Conservation (phyloP, 2,329 filamentous ascomycete species). For the Pseudocercospora cruenta region DNA sequence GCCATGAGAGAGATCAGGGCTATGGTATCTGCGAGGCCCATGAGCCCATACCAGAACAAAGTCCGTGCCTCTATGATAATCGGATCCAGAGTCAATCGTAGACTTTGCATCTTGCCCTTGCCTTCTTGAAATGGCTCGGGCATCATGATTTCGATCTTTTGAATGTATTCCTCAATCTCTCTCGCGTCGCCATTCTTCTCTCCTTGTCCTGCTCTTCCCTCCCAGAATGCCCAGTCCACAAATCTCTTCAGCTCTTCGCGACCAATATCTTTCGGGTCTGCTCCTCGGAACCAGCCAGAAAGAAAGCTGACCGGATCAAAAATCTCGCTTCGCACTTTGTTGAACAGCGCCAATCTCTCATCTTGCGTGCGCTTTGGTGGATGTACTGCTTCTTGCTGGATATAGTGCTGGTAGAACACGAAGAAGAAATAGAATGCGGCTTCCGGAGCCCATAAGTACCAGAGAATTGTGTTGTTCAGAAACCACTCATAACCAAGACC, state of each 20-base stretch:
- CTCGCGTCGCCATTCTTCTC: slow-evolving; percentile 49
- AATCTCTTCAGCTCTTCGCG: slow-evolving; percentile 72
- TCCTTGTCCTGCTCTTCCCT: slow-evolving; percentile 64
- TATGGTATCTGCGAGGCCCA: slow-evolving; percentile 57
- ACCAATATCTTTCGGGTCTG: slow-evolving; percentile 59
- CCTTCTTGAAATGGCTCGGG: slow-evolving; percentile 58
- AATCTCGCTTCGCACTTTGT: slow-evolving; percentile 59
- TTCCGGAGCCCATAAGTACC: slow-evolving; percentile 56
- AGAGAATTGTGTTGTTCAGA: slow-evolving; percentile 36
- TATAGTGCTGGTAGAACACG: slow-evolving; percentile 54
- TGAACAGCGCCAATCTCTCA: slow-evolving; percentile 60
- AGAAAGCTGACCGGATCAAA: slow-evolving; percentile 62
- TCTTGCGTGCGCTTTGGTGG: slow-evolving; percentile 50
- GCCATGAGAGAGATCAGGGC: slow-evolving; percentile 28
- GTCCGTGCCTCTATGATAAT: slow-evolving; percentile 60
- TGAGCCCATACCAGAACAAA: slow-evolving; percentile 63
- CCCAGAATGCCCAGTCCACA: slow-evolving; percentile 66
- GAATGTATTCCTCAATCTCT: slow-evolving; percentile 61
- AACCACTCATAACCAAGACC: slow-evolving; percentile 19
- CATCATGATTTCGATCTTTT: slow-evolving; percentile 57
- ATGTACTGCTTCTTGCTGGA: slow-evolving; percentile 58
- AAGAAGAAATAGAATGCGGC: slow-evolving; percentile 59
- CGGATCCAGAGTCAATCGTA: slow-evolving; percentile 69
- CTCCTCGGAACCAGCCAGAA: slow-evolving; percentile 67
- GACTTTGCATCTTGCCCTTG: slow-evolving; percentile 57